Evolutionary conservation across 1,284 basidiomycete species (phyloP).

Genomic region (Tremellales sp.): DNA sequence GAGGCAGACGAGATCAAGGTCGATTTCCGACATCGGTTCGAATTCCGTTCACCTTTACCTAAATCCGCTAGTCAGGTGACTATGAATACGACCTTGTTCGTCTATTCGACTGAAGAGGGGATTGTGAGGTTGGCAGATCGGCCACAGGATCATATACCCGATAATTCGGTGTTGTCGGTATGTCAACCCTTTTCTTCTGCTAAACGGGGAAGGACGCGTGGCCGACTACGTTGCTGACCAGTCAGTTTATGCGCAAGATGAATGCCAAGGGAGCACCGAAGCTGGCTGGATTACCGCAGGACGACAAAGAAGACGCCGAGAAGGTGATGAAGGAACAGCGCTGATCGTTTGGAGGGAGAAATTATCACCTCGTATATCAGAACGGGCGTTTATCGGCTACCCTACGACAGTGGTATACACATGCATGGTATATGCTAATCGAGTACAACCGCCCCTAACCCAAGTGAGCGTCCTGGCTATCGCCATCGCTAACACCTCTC

Average conservation of each 20-base stretch:
- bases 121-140: constrained; percentile 38
- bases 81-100: constrained; percentile 29
- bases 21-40: constrained; percentile 28
- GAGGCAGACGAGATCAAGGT: constrained; percentile 26
- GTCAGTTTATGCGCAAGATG: constrained; percentile 9
- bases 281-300: constrained; percentile 8
- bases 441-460: not conserved
- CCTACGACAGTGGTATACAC: too few relatives aligned
- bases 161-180: constrained; percentile 24
- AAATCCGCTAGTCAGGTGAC: constrained; percentile 24
- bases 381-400: too few relatives aligned
- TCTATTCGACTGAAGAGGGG: constrained; percentile 28
- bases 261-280: constrained; percentile 11
- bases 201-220: too few relatives aligned
- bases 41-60: constrained; percentile 23
- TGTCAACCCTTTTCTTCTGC: too few relatives aligned
- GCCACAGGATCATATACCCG: constrained; percentile 28
- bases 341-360: too few relatives aligned
- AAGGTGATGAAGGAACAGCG: not conserved
- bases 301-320: constrained; percentile 12
- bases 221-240: too few relatives aligned
- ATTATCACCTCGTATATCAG: too few relatives aligned
- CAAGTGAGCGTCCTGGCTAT: too few relatives aligned
- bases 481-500: constrained; percentile 73
- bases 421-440: too few relatives aligned